Evolutionary conservation across 495 filamentous ascomycete genomes (phyloP), one percentile per base, ranked within the genome.

Genomic region (Choiromyces venosus): DNA sequence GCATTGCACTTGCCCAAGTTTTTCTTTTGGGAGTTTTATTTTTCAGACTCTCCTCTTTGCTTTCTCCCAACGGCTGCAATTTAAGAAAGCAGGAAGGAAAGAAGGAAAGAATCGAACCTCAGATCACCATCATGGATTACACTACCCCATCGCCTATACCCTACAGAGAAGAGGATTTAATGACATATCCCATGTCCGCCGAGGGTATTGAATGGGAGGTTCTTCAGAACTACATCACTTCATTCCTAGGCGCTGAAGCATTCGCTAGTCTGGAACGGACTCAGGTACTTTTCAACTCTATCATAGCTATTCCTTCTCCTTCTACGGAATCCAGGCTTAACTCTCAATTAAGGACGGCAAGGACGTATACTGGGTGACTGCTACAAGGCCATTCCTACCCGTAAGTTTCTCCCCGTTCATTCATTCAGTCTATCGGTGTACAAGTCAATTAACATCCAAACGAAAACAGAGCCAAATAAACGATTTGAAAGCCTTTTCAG

Each of bases 161-260:
- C 0, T 38, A 29, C n/a, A 56, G 44, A 36, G 61, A 66, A 56
- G 65, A 69, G 56, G 65, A 64, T 9, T 35, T 74, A 14, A 74
- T 72, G 64, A 74, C 69, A 36, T 74, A 74, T 67, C 44, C 65
- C 33, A 72, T 72, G 25, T 25, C 35, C 35, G 69, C 73, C 9
- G 69, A 74, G 37, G 73, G 73, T 6, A 74, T 74, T 42, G 69
- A 72, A 38, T 74, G 70, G 69, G 42, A 74, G 18, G 64, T 72
- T 40, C 69, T 74, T n/a, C 73, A 72, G 65, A 69, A 74, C 25
- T 67, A 67, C 39, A 72, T 74, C 37, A 56, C 46, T 35, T 38
- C 69, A 16, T 74, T 74, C 37, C 73, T 74, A 16, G 73, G 73
- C 7, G 64, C 69, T 42, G 73, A 74, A 61, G 73, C 69, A 21